Base-by-base conservation (phyloP, 2,329 filamentous ascomycete species). In the Colletotrichum lindemuthianum region DNA sequence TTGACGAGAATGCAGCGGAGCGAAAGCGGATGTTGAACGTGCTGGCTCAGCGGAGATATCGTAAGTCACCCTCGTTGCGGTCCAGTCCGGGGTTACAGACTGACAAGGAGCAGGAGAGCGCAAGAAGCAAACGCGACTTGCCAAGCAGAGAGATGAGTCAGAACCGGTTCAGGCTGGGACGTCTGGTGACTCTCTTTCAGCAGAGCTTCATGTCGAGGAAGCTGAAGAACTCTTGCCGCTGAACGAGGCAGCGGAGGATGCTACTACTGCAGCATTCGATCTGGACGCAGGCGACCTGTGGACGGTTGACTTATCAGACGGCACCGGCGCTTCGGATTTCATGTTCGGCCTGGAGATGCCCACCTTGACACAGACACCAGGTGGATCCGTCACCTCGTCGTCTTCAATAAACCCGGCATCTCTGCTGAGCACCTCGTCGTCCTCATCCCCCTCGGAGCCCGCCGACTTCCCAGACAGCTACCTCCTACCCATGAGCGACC, bases 1-100 rank as follows among this genome's bases (percentile, higher is more conserved):
- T 84, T 15, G 79, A 83, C 6, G 75, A 85, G 24, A 78, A 86
- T 72, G 81, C 84, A 1, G 75, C 78, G 3, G 84, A 86, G 72
- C 76, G 84, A 24, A 87, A 86, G 70, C 76, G 84, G 10, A 76
- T 85, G 1, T 67, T 86, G 24, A 86, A 86, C 59, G 81, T 86
- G 9, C 72, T 87, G 40, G 84, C 84, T 1, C 84, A 86, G 65
- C 77, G 84, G 49, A 76, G 84, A 75, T 87, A 86, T 59, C 75
- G 83, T 84, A 68, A 70, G 71, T 11, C 48, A 43, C 61, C 54
- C 50, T 44, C 49, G n/a, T 51, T 43, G 24, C 24, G 9, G 54
- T 45, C 13, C 24, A 7, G n/a, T 8, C 44, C 10, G 7, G 9
- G 8, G 37, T 39, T 24, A 12, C 43, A 45, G 51, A 8, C 60